phyloP scores from a whole-genome alignment of 2,329 filamentous ascomycete species.

The Phyllosticta paracitricarpa region DNA sequence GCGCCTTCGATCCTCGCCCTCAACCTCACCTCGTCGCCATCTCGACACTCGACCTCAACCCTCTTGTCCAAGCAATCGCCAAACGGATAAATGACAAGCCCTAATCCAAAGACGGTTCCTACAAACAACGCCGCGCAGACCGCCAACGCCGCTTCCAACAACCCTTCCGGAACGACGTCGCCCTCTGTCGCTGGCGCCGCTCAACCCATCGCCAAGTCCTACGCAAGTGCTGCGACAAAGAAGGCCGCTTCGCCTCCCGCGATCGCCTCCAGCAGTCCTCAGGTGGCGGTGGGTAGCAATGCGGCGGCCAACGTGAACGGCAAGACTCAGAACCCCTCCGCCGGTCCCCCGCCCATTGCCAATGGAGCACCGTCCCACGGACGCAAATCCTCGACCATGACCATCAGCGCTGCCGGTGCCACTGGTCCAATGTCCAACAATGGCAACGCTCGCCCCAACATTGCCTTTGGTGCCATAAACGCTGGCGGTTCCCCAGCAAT shows the following conservation, averaged over 20 bases:
- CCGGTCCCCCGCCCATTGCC: conserved; percentile 51
- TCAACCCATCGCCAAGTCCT: conserved; percentile 47
- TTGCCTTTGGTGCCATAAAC: conserved; percentile 72
- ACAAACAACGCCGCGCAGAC: conserved; percentile 37
- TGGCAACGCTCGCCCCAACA: conserved; percentile 49
- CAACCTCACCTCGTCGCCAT: conserved; percentile 12
- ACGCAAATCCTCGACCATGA: conserved; percentile 82
- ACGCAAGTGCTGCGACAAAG: conserved; percentile 54
- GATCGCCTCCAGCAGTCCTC: conserved; percentile 42
- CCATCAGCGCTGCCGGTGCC: conserved; percentile 76
- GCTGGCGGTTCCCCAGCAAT: conserved; percentile 53
- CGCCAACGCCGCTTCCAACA: conserved; percentile 38
- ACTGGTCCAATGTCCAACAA: conserved; percentile 70
- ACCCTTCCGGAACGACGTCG: conserved; percentile 42
- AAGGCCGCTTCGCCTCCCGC: conserved; percentile 39
- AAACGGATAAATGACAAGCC: conserved; percentile 50
- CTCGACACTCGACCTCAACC: conserved; percentile 2
- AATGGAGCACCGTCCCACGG: conserved; percentile 61
- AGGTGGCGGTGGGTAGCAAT: conserved; percentile 46
- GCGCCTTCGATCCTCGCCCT: conserved; percentile 10
- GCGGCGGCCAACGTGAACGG: conserved; percentile 57
- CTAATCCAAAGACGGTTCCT: conserved; percentile 41
- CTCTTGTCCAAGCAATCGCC: conserved; percentile 6
- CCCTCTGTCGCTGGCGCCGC: conserved; percentile 44
- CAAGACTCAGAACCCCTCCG: conserved; percentile 60